phyloP scores from a whole-genome alignment of 1,284 basidiomycete species.

The Coniophora puteana region DNA sequence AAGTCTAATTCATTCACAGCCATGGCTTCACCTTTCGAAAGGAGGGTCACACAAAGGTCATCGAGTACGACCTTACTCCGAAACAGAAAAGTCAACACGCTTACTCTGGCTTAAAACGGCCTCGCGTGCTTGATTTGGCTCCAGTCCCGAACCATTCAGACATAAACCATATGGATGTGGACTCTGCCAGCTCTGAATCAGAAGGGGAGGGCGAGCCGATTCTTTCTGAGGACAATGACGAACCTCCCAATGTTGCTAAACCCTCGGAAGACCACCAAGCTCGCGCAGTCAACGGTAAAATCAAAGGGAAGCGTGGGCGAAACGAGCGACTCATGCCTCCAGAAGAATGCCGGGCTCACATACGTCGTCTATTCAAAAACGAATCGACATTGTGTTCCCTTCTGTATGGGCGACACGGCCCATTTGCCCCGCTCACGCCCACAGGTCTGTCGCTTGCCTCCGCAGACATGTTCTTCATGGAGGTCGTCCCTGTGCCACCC shows the following conservation, averaged over 20 bases:
- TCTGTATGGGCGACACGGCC: constrained; percentile 91
- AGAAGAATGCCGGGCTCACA: constrained; percentile 91
- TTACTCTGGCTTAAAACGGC: constrained; percentile 55
- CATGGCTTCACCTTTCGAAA: constrained; percentile 86
- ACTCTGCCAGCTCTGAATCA: constrained; percentile 33
- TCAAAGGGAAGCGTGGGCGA: constrained; percentile 73
- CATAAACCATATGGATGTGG: no score
- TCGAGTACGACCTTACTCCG: constrained; percentile 84
- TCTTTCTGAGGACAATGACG: constrained; percentile 46
- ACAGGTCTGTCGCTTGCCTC: constrained; percentile 64
- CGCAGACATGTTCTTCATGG: constrained; percentile 97
- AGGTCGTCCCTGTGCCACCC: constrained; percentile 88
- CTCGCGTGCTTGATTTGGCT: constrained; percentile 64
- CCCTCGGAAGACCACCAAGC: constrained; percentile 37
- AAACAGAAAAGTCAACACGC: constrained; percentile 76
- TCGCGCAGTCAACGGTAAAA: constrained; percentile 71
- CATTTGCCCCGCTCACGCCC: constrained; percentile 60
- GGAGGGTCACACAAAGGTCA: constrained; percentile 92
- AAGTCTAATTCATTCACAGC: constrained; percentile 38
- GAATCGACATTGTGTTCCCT: constrained; percentile 82
- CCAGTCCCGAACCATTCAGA: constrained; percentile 19
- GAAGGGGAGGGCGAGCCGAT: constrained; percentile 44
- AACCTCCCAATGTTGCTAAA: constrained; percentile 30
- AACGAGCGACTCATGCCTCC: constrained; percentile 89
- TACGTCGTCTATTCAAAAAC: constrained; percentile 85